Base-by-base conservation (phyloP, 1,284 basidiomycete genomes). In the Cryptococcus sp. region DNA sequence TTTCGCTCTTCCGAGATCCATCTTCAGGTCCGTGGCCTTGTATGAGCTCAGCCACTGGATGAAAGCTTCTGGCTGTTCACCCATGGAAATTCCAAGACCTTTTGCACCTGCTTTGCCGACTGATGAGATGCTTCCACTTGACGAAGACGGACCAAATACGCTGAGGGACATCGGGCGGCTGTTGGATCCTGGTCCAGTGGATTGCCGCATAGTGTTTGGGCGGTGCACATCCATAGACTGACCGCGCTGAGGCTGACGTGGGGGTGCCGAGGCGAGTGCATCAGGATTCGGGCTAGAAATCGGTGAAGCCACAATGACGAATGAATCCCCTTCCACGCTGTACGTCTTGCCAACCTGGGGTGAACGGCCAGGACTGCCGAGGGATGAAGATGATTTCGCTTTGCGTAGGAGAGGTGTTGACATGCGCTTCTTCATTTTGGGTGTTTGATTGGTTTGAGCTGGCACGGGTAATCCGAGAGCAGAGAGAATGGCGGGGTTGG, bases 1-100 rank as follows among this genome's bases (percentile, higher is more conserved):
- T 67, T 79, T 80, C 7, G 70, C 70, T 48, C 70, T 67, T 15
- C 44, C 69, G 17, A 78, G 69, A 43, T 79, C 75, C 76, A 78
- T 78, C 19, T 57, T 55, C 10, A 75, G 55, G 57, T 74, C 73
- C 6, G 75, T 77, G 6, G 59, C 73, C 52, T 69, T 73, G 61
- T 69, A 59, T 13, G 45, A 46, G 13, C 51, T 29, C 5, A 77
- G 58, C 75, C 75, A 77, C 4, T 52, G 43, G 6, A 75, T 64
- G 47, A 74, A 71, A 13, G 62, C 48, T 5, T 72, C 68, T 0
- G 75, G 74, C 38, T 65, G 62, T 63, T 75, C 75, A 3, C 66
- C 59, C 60, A 70, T 67, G 0, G 61, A 47, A 7, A 72, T 72
- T 1, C 65, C 65, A n/a, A 72, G 41, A 1, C 68, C 68, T 45